A percentile compares a stretch with the other conserved stretches of the same genome.
Evolutionary conservation across 768 basidiomycete genomes (phyloP).

Genomic region (Amyloporia xantha): DNA sequence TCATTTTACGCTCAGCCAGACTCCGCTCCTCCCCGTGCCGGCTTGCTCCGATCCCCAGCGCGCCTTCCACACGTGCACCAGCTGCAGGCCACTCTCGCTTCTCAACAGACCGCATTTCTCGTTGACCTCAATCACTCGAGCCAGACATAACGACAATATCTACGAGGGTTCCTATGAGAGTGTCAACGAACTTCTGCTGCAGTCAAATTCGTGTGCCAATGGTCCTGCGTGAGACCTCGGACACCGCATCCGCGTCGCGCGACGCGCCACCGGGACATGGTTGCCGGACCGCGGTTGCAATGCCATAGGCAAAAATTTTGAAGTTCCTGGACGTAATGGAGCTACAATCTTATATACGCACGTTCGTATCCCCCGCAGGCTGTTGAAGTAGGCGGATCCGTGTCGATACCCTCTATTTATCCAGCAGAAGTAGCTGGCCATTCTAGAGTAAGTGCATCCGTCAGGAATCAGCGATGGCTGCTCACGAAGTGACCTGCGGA

Average conservation of each 20-base stretch:
- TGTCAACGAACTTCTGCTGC: too few species aligned
- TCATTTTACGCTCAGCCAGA: conserved; percentile 18
- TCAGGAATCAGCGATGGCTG: background rate
- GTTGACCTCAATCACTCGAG: too few species aligned
- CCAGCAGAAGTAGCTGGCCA: background rate
- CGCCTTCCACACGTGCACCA: background rate
- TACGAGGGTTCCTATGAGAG: too few species aligned
- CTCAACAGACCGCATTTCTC: too few species aligned
- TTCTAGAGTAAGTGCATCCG: background rate
- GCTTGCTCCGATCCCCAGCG: conserved; percentile 13
- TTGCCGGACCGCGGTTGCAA: conserved; percentile 1
- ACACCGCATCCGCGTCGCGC: conserved; percentile 1
- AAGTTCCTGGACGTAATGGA: background rate
- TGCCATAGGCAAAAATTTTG: background rate
- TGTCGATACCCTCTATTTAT: background rate
- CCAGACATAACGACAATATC: too few species aligned
- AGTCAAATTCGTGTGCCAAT: too few species aligned
- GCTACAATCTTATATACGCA: background rate
- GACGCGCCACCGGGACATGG: conserved; percentile 2
- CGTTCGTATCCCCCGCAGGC: background rate
- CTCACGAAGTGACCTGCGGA: background rate
- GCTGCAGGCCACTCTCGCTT: too few species aligned
- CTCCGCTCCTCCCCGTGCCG: conserved; percentile 22
- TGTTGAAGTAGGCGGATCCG: background rate
- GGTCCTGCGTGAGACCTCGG: conserved; percentile 1